Percentiles rank a stretch among this genome's conserved stretches.
These are phyloP conservation scores for Chrysosporium keratinophilum DNA, from an alignment of 2,329 filamentous ascomycete genomes.

Conservation along the genomic window DNA sequence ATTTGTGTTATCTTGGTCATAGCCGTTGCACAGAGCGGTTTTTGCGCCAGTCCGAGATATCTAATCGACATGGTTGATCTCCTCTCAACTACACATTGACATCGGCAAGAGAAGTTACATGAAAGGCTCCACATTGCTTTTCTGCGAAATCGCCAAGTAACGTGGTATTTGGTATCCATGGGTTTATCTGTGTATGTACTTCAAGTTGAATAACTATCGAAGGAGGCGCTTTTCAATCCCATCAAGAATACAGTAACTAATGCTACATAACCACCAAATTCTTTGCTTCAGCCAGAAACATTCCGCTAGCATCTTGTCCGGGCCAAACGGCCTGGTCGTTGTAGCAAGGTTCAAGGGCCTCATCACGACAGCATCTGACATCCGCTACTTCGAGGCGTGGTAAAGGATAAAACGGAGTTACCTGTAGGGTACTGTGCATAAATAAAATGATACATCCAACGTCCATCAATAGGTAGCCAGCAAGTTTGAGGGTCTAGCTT, in stretches of 20 bases:
- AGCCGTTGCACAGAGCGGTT: too few relatives aligned
- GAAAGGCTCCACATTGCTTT: too few relatives aligned
- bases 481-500: neutral
- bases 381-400: too few relatives aligned
- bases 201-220: slow-evolving; percentile 31
- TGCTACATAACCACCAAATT: slow-evolving; percentile 93
- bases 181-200: neutral
- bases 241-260: slow-evolving; percentile 79
- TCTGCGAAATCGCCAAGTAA: neutral
- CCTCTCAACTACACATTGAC: too few relatives aligned
- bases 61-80: too few relatives aligned
- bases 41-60: too few relatives aligned
- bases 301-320: slow-evolving; percentile 93
- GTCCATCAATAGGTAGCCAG: too few relatives aligned
- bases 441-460: too few relatives aligned
- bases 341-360: slow-evolving; percentile 60
- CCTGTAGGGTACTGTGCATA: too few relatives aligned
- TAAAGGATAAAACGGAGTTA: too few relatives aligned
- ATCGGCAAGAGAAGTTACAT: too few relatives aligned
- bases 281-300: slow-evolving; percentile 85
- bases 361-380: slow-evolving; percentile 84
- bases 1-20: neutral
- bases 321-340: slow-evolving; percentile 65
- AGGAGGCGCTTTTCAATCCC: slow-evolving; percentile 78
- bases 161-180: neutral